These are phyloP conservation scores for Zymoseptoria crescenta DNA, from an alignment of 2,329 filamentous ascomycete genomes.

Conservation along the genomic window DNA sequence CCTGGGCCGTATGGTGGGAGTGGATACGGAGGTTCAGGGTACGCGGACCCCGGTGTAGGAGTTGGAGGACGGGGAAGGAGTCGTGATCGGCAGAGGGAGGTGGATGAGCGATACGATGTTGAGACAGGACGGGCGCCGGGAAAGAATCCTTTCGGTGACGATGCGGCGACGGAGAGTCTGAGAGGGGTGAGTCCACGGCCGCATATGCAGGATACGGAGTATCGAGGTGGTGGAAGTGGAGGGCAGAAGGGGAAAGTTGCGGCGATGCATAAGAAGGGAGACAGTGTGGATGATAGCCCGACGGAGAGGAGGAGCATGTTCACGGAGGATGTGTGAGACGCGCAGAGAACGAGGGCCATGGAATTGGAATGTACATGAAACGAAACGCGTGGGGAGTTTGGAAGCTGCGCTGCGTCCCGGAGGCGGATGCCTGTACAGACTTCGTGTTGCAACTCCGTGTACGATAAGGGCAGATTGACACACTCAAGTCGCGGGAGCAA, in stretches of 20 bases:
- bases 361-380: background rate
- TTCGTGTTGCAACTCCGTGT: too few relatives aligned
- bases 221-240: constrained; percentile 33
- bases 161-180: constrained; percentile 55
- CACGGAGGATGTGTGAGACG: constrained; percentile 54
- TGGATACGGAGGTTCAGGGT: constrained; percentile 27
- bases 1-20: constrained; percentile 33
- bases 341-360: background rate
- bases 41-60: constrained; percentile 16
- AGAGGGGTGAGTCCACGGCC: constrained; percentile 70
- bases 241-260: background rate
- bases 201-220: constrained; percentile 43
- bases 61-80: constrained; percentile 37
- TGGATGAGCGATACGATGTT: constrained; percentile 40
- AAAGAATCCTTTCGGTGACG: constrained; percentile 65
- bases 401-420: too few relatives aligned
- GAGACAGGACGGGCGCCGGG: constrained; percentile 35
- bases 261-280: constrained; percentile 35
- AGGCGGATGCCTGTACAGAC: too few relatives aligned
- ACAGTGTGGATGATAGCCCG: constrained; percentile 44
- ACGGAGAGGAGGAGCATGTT: constrained; percentile 63
- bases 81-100: constrained; percentile 41
- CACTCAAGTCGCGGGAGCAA: too few relatives aligned
- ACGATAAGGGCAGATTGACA: too few relatives aligned
- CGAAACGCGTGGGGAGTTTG: too few relatives aligned